Base-by-base conservation (phyloP, 2,329 filamentous ascomycete genomes). In the Fusarium agapanthi region DNA sequence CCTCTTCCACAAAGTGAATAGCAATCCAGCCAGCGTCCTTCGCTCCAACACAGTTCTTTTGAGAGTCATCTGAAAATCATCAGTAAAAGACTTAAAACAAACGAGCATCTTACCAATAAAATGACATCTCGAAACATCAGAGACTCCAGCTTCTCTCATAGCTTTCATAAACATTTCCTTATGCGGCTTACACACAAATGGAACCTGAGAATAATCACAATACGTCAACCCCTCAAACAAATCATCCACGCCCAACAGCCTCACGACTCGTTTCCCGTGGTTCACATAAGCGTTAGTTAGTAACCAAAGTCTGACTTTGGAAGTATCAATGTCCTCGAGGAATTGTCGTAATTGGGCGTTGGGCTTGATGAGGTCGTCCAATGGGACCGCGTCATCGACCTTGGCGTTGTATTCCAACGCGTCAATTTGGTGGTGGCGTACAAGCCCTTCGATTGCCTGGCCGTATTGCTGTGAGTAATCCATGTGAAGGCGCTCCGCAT, bases 401-500 rank as follows among this genome's bases (percentile, higher is more conserved):
- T 97, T 92, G 74, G 89, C 84, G 82, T 99, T 99, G 86, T 98
- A 99, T 58, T 97, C 95, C 6, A 99, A 86, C 3, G 96, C 93
- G 78, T 98, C 93, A 77, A 99, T 97, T 81, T 97, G 91, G 84
- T 99, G 96, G 83, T 98, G 93, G 16, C 94, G 91, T 30, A 97
- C 94, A 1, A 99, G 88, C 1, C 96, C 96, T 83, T 98, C 94
- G 71, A 99, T 96, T 35, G 96, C 96, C 22, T 99, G 89, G n/a
- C 97, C 96, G 80, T 99, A 99, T 80, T 94, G 94, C 77, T 91
- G 92, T 84, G 98, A 99, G 85, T 99, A 99, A 75, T 95, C 93
- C 80, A 90, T 87, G 82, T 98, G 95, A n/a, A 99, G 89, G 75
- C 91, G 88, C 62, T 89, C 89, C 20, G 96, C 96, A 61, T 98